Evolutionary conservation across 2,329 filamentous ascomycete genomes (phyloP).

Genomic region (Cordyceps tenuipes): DNA sequence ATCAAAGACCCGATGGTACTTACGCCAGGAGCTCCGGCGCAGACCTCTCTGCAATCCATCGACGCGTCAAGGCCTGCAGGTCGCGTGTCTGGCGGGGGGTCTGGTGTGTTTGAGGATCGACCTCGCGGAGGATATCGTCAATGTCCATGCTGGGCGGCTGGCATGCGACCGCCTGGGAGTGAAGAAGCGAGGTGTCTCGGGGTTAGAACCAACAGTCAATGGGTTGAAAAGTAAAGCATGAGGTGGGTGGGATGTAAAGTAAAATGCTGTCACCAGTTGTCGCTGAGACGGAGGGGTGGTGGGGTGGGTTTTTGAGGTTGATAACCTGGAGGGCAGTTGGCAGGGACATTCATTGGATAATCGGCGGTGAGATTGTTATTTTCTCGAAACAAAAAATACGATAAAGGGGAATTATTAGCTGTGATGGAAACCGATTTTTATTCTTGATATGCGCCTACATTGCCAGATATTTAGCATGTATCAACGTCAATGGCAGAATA

Average conservation of each 20-base stretch:
- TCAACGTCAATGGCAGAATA: too few relatives aligned
- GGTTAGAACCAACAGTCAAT: not conserved
- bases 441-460: too few relatives aligned
- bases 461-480: too few relatives aligned
- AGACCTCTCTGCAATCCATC: slow-evolving; percentile 87
- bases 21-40: slow-evolving; percentile 83
- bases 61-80: slow-evolving; percentile 79
- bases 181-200: not conserved
- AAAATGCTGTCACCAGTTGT: not conserved
- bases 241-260: not conserved
- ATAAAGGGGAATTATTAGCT: too few relatives aligned
- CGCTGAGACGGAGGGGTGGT: not conserved
- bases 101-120: slow-evolving; percentile 51
- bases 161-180: not conserved
- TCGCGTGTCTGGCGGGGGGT: slow-evolving; percentile 59
- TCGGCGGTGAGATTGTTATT: too few relatives aligned
- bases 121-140: slow-evolving; percentile 68
- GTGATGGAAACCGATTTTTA: too few relatives aligned
- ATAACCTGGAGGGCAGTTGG: not conserved
- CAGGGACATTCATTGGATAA: not conserved
- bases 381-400: too few relatives aligned
- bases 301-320: not conserved
- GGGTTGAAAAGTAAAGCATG: not conserved
- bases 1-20: slow-evolving; percentile 17
- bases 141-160: slow-evolving; percentile 54